Conservation (phyloP, 805 yeast genomes). For the Teunomyces barrocoloradensis region DNA sequence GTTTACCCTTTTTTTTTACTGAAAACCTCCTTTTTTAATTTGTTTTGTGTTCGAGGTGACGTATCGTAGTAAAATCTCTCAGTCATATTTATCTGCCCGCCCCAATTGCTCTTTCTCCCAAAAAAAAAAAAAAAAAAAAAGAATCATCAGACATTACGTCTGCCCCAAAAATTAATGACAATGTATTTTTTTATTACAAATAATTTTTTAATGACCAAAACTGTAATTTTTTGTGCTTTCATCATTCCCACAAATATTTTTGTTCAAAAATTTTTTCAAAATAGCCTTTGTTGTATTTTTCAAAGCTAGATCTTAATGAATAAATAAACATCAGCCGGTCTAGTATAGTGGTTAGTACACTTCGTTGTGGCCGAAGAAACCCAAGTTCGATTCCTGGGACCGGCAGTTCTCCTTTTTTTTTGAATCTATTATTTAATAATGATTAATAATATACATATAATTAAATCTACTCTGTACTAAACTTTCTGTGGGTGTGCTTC, state of each 20-base stretch:
- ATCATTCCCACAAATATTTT: not conserved
- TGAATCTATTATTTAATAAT: not conserved
- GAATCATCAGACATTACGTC: not conserved
- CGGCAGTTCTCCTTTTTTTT: conserved; percentile 44
- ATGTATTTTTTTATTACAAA: not conserved
- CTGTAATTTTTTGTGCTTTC: not conserved
- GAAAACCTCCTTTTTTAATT: not conserved
- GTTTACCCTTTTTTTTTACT: not conserved
- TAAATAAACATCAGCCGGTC: conserved; percentile 25
- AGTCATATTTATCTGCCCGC: not conserved
- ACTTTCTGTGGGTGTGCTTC: conserved; percentile 11
- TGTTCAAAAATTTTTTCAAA: not conserved
- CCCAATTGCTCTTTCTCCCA: not conserved
- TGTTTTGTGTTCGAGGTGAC: not conserved
- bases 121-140: not conserved
- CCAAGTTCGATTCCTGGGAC: conserved; percentile 74
- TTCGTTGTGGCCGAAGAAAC: conserved; percentile 73
- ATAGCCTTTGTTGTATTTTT: too few species aligned
- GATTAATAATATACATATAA: not conserved
- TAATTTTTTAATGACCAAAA: not conserved
- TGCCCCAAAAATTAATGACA: not conserved
- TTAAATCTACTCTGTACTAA: not conserved
- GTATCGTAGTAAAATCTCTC: not conserved
- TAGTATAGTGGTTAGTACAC: conserved; percentile 72
- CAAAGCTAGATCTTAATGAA: too few species aligned